Evolutionary conservation across 495 filamentous ascomycete species (phyloP).

Genomic region (Friedmanniomyces simplex): DNA sequence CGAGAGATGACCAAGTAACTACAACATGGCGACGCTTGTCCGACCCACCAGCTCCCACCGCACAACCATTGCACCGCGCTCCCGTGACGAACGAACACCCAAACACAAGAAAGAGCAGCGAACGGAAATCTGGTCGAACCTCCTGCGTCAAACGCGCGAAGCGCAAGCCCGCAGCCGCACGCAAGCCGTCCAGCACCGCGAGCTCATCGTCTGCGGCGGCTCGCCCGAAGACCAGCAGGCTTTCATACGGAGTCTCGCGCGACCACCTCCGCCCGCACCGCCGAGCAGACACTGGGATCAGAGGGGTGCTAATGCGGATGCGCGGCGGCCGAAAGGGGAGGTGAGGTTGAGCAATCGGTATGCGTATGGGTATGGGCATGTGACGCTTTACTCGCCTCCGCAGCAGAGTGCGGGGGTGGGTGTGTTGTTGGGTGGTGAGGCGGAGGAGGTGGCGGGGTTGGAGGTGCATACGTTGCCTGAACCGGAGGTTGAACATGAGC

Average conservation of each 20-base stretch:
- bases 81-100: not conserved
- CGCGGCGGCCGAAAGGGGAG: constrained; percentile 6
- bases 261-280: constrained; percentile 14
- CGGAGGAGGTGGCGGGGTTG: constrained; percentile 17
- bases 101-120: constrained; percentile 11
- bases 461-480: constrained; percentile 18
- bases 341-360: constrained; percentile 18
- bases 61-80: not conserved
- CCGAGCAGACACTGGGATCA: constrained; percentile 2
- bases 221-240: constrained; percentile 11
- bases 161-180: constrained; percentile 19
- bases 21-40: not conserved
- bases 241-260: constrained; percentile 8
- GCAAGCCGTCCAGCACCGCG: constrained; percentile 5
- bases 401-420: constrained; percentile 1
- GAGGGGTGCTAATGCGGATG: not conserved
- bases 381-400: constrained; percentile 16
- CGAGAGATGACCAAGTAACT: not conserved
- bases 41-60: not conserved
- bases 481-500: constrained; percentile 12
- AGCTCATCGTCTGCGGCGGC: constrained; percentile 16
- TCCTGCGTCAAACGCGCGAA: constrained; percentile 20
- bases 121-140: constrained; percentile 18
- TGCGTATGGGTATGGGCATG: constrained; percentile 21
- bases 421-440: constrained; percentile 11